Evolutionary conservation across 176 grass and related monocot genomes (phyloP), one percentile per base, ranked within the genome.

Genomic region (Stipa capillata): DNA sequence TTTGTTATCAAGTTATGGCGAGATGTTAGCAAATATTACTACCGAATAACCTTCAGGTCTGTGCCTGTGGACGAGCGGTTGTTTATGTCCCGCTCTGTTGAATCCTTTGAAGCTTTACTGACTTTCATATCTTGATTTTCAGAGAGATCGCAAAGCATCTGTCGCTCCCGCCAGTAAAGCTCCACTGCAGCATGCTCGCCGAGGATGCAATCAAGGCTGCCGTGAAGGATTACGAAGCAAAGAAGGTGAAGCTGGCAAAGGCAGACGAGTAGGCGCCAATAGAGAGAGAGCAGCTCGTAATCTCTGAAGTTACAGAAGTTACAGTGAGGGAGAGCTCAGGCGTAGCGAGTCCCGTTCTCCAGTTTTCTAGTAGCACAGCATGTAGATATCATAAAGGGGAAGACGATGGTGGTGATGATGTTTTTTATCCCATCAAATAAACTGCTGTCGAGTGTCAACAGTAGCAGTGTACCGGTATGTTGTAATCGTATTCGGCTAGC

Each of bases 171-270:
- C 88, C 90, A 7, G 94, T 93, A 15, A 97, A 97, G 67, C 88
- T 97, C n/a, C 91, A 97, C 67, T 97, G 94, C 84, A 93, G 91
- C 83, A 97, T 97, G 94, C 91, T 97, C 12, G 94, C 91, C 1
- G 94, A 97, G 77, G 94, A 97, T 77, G 94, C 91, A 7, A 97
- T 93, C 69, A 97, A 91, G 67, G 86, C 94, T 21, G 94, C 94
- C 0, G 86, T 97, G 10, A 93, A 89, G 72, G 91, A 97, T 42
- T 97, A 93, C 4, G 86, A 93, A 78, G 74, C 61, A n/a, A 97
- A 97, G 83, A 91, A 85, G 60, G 69, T 63, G 25, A 91, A 91
- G 69, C 25, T 72, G 51, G 53, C 21, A 8, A 73, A 75, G 67
- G 14, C 65, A 33, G 40, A 52, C 1, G 67, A 72, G 23, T n/a